Conservation (phyloP, 257 asterid genomes). For the Marsdenia floribunda region DNA sequence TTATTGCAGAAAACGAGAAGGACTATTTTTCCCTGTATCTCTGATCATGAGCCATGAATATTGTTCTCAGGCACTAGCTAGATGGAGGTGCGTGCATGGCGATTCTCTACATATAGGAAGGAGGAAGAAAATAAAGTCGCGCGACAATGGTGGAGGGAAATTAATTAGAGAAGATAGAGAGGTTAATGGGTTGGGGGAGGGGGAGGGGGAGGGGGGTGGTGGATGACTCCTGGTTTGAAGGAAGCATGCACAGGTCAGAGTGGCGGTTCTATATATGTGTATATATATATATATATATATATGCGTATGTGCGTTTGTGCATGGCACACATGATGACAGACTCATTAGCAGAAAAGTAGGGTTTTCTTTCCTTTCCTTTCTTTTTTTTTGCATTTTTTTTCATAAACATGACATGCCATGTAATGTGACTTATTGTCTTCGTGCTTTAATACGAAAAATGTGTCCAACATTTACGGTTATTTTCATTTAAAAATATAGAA, state of each 20-base stretch:
- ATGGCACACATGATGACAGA: neutral
- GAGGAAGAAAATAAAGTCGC: neutral
- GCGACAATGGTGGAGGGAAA: neutral
- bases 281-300: too few species aligned
- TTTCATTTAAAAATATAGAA: too few species aligned
- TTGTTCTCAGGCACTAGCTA: neutral
- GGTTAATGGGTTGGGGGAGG: neutral
- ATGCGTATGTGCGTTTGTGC: too few species aligned
- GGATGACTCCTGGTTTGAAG: neutral
- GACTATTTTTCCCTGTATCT: neutral
- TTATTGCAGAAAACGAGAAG: neutral
- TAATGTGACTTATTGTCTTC: too few species aligned
- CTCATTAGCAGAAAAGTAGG: neutral
- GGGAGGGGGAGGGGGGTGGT: neutral
- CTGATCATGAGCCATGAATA: neutral
- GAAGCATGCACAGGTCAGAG: neutral
- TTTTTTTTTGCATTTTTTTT: too few species aligned
- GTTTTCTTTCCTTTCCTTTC: neutral
- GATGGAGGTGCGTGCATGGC: neutral
- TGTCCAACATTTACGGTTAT: too few species aligned
- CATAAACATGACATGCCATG: too few species aligned
- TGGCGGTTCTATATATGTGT: neutral
- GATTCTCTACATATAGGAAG: neutral
- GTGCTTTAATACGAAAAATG: too few species aligned
- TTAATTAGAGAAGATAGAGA: neutral